These are phyloP conservation scores for Cytospora schulzeri DNA, from an alignment of 2,329 filamentous ascomycete genomes.

Conservation along the genomic window DNA sequence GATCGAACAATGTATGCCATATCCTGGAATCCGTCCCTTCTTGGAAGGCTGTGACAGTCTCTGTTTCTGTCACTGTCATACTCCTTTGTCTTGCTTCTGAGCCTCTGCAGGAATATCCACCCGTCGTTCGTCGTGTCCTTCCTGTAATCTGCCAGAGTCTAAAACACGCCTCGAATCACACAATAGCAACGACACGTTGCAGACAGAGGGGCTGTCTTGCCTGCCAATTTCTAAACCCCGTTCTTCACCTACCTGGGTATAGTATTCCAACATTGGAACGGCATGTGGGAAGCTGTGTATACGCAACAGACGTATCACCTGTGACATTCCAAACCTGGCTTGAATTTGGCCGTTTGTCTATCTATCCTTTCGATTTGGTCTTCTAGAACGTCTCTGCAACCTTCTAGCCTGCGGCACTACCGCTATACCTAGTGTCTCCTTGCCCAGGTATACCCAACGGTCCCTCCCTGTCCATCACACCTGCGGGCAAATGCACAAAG, in stretches of 20 bases:
- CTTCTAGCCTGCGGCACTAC: slow-evolving; percentile 13
- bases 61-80: not conserved
- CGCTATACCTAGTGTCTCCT: not conserved
- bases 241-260: not conserved
- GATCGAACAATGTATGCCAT: too few relatives aligned
- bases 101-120: not conserved
- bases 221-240: not conserved
- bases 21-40: not conserved
- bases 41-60: not conserved
- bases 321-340: not conserved
- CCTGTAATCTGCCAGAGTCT: not conserved
- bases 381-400: slow-evolving; percentile 22
- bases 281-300: not conserved
- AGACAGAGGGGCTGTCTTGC: not conserved
- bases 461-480: not conserved
- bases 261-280: not conserved
- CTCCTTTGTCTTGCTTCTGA: not conserved
- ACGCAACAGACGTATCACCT: not conserved
- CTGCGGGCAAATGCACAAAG: not conserved
- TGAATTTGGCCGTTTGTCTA: not conserved
- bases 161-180: not conserved
- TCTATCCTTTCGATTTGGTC: not conserved
- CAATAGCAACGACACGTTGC: not conserved
- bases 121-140: not conserved
- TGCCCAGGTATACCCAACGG: not conserved